Conservation (phyloP, 139 green algal genomes). For the Nannochloris sp. region DNA sequence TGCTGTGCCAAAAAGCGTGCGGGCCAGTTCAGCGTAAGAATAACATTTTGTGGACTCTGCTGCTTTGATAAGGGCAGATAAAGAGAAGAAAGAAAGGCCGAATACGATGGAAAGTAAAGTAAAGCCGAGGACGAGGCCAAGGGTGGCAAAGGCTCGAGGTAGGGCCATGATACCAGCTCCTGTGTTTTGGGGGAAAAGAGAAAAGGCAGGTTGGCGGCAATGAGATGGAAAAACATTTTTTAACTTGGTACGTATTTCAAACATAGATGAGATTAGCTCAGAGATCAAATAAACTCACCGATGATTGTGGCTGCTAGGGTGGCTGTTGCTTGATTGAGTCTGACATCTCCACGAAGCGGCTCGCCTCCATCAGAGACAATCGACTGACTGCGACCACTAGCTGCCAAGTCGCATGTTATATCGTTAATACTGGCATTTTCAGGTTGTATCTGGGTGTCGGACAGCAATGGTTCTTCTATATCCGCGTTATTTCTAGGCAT, state of each 20-base stretch:
- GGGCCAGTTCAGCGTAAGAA: slow-evolving; percentile 19
- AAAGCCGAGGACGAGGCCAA: slow-evolving; percentile 25
- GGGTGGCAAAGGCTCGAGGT: slow-evolving; percentile 22
- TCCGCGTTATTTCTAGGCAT: too few relatives aligned
- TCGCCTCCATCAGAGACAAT: too few relatives aligned
- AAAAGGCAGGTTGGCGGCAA: neutral
- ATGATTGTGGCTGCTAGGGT: slow-evolving; percentile 33
- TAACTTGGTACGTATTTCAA: neutral
- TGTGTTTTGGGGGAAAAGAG: too few relatives aligned
- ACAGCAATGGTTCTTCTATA: too few relatives aligned
- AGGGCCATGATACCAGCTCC: slow-evolving; percentile 31
- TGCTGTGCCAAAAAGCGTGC: slow-evolving; percentile 1
- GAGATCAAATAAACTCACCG: neutral
- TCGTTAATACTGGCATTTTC: too few relatives aligned
- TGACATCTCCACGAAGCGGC: neutral
- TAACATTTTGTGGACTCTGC: neutral
- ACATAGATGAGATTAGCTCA: neutral
- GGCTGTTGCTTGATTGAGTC: slow-evolving; percentile 23
- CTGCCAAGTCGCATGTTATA: too few relatives aligned
- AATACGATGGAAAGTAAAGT: slow-evolving; percentile 8
- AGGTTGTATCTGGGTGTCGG: too few relatives aligned
- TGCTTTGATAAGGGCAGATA: slow-evolving; percentile 10
- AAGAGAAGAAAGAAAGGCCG: slow-evolving; percentile 24
- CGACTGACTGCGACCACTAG: too few relatives aligned
- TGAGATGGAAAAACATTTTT: neutral